Base-by-base conservation (phyloP, 2,329 filamentous ascomycete species). In the Aspergillus jensenii region DNA sequence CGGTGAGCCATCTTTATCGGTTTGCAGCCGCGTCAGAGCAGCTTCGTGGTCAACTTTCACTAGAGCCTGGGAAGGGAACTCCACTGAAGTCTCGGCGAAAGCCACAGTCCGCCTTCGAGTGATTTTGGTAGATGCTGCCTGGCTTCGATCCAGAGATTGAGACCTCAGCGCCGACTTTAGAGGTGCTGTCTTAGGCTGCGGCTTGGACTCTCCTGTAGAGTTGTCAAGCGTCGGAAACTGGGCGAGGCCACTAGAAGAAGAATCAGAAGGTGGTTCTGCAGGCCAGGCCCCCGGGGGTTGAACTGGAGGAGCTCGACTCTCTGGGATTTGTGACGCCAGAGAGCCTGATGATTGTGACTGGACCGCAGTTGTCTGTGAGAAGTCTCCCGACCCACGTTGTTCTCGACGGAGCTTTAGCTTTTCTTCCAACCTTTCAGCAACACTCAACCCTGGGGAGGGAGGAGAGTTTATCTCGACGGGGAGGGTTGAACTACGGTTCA, bases 341-440 rank as follows among this genome's bases (percentile, higher is more conserved):
- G 50, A 31, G 14, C 52, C 40, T 47, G 47, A 27, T 31, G 17
- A 27, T 17, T 17, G 37, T 47, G 43, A 37, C 19, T 52, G 47
- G 21, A 49, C 47, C n/a, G 23, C 50, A 31, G 39, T 21, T 23
- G n/a, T n/a, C 35, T 52, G 54, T 58, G 63, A 8, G 58, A 25
- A 27, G 55, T 52, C 7, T 56, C 62, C 31, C 7, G 60, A 51
- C 8, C 68, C 68, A 37, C 66, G 65, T 25, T 58, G 62, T 44
- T 71, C 67, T 35, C 70, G 70, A 46, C 71, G 67, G 33, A 62
- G 62, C 25, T 67, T 63, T 15, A 74, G 62, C 45, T 74, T 74
- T 59, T 73, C 70, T 45, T 74, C 71, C n/a, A 72, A 54, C 35
- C 70, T 65, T 51, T 73, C 70, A 6, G 71, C 71, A 45, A 74